Conservation (phyloP, 2,329 filamentous ascomycete species). For the Chrysosporium queenslandicum region DNA sequence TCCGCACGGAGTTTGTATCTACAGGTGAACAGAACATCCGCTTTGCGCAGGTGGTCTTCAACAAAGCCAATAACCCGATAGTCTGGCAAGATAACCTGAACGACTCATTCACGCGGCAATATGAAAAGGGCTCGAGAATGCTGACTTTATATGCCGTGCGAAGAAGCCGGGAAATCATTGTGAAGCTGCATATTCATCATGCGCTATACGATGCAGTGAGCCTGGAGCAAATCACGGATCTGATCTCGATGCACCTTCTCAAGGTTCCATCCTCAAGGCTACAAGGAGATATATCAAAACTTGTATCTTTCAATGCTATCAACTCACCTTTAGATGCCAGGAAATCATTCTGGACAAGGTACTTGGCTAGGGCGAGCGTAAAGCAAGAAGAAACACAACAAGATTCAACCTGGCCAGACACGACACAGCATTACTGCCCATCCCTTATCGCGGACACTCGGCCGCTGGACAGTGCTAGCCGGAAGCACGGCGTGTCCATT, state of each 20-base stretch:
- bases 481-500: conserved; percentile 50
- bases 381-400: neutral
- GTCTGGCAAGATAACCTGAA: conserved; percentile 20
- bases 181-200: conserved; percentile 62
- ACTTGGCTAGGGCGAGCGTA: conserved; percentile 23
- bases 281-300: conserved; percentile 32
- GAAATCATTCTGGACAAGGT: conserved; percentile 38
- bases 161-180: conserved; percentile 24
- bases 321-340: conserved; percentile 24
- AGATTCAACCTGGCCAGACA: neutral
- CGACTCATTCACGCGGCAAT: conserved; percentile 18
- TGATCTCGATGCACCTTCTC: conserved; percentile 42
- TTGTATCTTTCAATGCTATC: conserved; percentile 31
- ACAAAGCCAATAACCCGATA: conserved; percentile 29
- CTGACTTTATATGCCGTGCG: conserved; percentile 31
- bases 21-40: conserved; percentile 42
- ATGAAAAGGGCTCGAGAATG: conserved; percentile 19
- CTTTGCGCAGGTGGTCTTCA: conserved; percentile 55
- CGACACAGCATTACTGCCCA: conserved; percentile 38
- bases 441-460: conserved; percentile 37
- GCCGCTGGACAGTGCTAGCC: conserved; percentile 36
- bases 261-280: conserved; percentile 17
- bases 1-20: conserved; percentile 58
- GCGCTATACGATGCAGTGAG: conserved; percentile 81
- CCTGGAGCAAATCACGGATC: conserved; percentile 52